Percentiles rank a stretch among this genome's conserved stretches.
phyloP scores from a whole-genome alignment of 2,329 filamentous ascomycete species.

The Talaromyces amestolkiae region DNA sequence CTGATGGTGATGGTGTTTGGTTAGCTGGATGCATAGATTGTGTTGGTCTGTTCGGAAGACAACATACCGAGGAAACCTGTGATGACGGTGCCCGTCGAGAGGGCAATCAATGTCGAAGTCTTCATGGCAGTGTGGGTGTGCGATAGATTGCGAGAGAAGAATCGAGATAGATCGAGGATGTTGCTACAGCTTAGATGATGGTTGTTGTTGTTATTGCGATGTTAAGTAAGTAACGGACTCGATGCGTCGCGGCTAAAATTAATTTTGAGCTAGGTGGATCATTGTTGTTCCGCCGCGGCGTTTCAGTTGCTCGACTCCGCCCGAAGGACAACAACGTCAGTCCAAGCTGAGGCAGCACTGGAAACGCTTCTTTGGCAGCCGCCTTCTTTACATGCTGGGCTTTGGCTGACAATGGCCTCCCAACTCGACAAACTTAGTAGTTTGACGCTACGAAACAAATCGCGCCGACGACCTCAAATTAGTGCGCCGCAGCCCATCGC shows the following conservation, averaged over 20 bases:
- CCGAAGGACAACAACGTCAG: conserved; percentile 19
- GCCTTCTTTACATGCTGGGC: background rate
- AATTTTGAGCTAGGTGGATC: conserved; percentile 29
- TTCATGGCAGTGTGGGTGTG: conserved; percentile 41
- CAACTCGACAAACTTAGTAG: conserved; percentile 39
- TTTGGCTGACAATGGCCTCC: conserved; percentile 12
- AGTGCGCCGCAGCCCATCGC: conserved; percentile 59
- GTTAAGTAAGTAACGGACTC: conserved; percentile 1
- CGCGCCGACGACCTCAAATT: conserved; percentile 55
- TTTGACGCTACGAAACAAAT: conserved; percentile 60
- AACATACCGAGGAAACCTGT: conserved; percentile 55
- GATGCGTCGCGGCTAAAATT: conserved; percentile 13
- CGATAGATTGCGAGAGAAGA: background rate
- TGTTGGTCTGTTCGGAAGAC: background rate
- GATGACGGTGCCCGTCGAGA: conserved; percentile 58
- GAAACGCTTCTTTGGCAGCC: background rate
- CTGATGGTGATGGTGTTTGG: conserved; percentile 33
- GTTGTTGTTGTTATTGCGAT: background rate
- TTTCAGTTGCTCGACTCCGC: conserved; percentile 24
- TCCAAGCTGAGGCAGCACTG: background rate
- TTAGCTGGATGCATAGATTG: background rate
- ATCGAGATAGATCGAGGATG: background rate
- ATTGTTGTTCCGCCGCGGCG: conserved; percentile 38
- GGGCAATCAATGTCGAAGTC: conserved; percentile 58
- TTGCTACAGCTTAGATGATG: background rate